Base-by-base conservation (phyloP, 164 flowering plant genomes). In the Sextonia rubra region DNA sequence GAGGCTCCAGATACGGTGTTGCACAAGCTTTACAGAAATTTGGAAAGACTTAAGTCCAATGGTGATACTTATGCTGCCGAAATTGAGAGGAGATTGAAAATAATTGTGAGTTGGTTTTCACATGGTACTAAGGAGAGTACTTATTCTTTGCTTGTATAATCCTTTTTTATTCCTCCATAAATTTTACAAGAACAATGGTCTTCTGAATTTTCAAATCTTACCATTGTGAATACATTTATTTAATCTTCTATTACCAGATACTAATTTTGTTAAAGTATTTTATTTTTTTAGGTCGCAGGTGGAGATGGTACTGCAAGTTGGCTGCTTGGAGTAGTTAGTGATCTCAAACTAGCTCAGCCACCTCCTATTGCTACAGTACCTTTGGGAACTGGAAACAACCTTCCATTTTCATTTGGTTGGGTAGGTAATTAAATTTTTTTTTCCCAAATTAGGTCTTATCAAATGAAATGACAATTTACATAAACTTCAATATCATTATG, bases 241-340 rank as follows among this genome's bases (percentile, higher is more conserved):
- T 64, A 14, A 32, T 29, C 67, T 27, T 25, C 9, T 52, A 32
- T 48, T 44, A 11, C 14, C 27, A 7, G 20, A 3, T 37, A 20
- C 20, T 66, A 48, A 17, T 66, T 66, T 20, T 64, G 37, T 44
- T n/a, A 14, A 47, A 2, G 18, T 56, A 49, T 14, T 15, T 20
- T 55, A 58, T 76, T 48, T 80, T 12, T 72, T 74, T 78, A 94
- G 98, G 97, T 92, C 82, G 98, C 98, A 24, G 98, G 98, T 72
- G 98, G 97, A 63, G 98, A 94, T 85, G 98, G 98, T 17, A 94
- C 98, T 20, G 98, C 95, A 47, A 77, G 95, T 65, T 94, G 98
- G 98, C 81, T 94, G 24, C 97, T 94, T 70, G 93, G 97, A 70
- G 98, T 94, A 47, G 87, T 94, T 77, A 79, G 80, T 66, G 98